These are phyloP conservation scores for Kazachstania psychrophila DNA, from an alignment of 805 yeast genomes.

Conservation along the genomic window DNA sequence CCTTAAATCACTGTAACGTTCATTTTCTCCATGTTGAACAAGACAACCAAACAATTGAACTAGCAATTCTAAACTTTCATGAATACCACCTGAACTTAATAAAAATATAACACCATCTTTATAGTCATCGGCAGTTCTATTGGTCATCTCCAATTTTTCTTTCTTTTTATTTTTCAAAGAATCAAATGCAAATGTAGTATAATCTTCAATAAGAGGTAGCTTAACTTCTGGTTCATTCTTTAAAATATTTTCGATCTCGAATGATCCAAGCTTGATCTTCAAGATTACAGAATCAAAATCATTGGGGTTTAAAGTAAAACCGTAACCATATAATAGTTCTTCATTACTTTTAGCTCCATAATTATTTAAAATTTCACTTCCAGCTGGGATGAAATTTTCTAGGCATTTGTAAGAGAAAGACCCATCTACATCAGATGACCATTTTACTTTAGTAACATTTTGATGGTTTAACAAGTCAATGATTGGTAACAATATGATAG, in stretches of 20 bases:
- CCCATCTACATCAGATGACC: conserved; percentile 36
- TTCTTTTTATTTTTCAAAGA: no score
- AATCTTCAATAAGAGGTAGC: conserved; percentile 34
- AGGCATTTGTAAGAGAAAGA: conserved; percentile 43
- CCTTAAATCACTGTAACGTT: conserved; percentile 32
- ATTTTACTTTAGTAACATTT: conserved; percentile 52
- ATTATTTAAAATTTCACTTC: conserved; percentile 59
- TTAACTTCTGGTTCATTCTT: conserved; percentile 28
- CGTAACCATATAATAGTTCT: conserved; percentile 69
- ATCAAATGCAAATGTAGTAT: conserved; percentile 34
- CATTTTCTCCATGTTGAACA: conserved; percentile 23
- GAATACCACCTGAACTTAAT: conserved; percentile 19
- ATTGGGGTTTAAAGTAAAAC: conserved; percentile 41
- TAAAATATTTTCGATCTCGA: conserved; percentile 25
- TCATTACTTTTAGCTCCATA: conserved; percentile 90
- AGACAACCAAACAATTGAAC: conserved; percentile 28
- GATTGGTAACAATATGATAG: conserved; percentile 67
- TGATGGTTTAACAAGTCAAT: conserved; percentile 72
- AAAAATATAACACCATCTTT: conserved; percentile 30
- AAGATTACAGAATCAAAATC: conserved; percentile 56
- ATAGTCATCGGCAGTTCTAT: conserved; percentile 9
- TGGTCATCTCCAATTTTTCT: conserved; percentile 1
- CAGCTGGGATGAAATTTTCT: conserved; percentile 15
- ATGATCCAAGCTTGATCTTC: conserved; percentile 40
- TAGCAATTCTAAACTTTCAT: conserved; percentile 14